Evolutionary conservation across 257 asterid genomes (phyloP).

Genomic region (Nicotiana tomentosiformis): DNA sequence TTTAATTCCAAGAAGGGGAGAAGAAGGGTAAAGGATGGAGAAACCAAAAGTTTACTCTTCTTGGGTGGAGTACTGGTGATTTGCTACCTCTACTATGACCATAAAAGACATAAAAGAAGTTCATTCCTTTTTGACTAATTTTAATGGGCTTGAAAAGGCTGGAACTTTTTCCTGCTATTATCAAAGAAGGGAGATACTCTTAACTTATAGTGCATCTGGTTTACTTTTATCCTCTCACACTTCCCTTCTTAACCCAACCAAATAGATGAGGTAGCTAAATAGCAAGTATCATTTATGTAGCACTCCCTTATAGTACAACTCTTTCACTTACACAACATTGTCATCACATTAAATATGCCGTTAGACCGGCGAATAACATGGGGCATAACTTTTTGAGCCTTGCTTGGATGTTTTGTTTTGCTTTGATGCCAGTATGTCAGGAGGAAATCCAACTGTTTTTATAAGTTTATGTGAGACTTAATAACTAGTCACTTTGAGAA

Average conservation of each 20-base stretch:
- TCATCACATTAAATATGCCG: not conserved
- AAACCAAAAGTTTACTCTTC: not conserved
- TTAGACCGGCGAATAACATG: not conserved
- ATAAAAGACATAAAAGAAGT: not conserved
- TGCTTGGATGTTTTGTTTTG: not conserved
- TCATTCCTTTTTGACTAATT: not conserved
- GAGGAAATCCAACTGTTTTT: not conserved
- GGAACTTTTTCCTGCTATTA: not conserved
- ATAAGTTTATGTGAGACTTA: not conserved
- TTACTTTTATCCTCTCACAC: not conserved
- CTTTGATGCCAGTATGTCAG: not conserved
- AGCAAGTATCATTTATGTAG: not conserved
- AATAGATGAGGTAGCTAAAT: not conserved
- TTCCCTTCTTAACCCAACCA: not conserved
- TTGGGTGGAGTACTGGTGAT: not conserved
- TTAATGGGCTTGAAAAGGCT: not conserved
- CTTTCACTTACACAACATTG: not conserved
- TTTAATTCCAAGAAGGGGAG: not conserved
- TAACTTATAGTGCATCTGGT: not conserved
- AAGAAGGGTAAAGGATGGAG: not conserved
- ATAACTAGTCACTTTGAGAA: not conserved
- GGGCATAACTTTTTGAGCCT: not conserved
- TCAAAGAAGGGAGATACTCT: not conserved
- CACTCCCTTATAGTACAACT: not conserved
- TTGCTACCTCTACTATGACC: not conserved